These are phyloP conservation scores for Gloeopeniophorella convolvens DNA, from an alignment of 768 basidiomycete genomes.

Conservation along the genomic window DNA sequence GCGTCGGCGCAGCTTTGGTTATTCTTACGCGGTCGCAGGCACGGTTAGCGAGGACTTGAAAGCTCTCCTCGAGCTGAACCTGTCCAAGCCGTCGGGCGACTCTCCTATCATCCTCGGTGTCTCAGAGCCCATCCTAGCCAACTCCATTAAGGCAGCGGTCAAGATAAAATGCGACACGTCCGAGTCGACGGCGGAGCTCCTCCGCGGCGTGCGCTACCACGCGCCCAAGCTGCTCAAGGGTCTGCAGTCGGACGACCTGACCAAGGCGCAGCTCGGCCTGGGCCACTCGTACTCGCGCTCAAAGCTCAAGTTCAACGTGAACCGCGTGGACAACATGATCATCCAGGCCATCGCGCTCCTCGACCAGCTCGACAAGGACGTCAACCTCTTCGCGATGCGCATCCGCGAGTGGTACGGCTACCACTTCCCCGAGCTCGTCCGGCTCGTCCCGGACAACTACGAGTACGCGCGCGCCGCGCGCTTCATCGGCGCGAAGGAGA, in stretches of 20 bases:
- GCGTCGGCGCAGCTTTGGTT: too few relatives aligned
- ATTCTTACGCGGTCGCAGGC: constrained; percentile 39
- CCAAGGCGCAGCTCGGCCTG: constrained; percentile 90
- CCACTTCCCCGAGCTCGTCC: constrained; percentile 96
- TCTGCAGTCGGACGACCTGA: constrained; percentile 81
- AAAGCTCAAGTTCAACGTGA: constrained; percentile 97
- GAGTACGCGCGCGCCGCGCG: constrained; percentile 83
- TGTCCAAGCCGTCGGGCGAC: constrained; percentile 69
- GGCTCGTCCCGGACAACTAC: constrained; percentile 89
- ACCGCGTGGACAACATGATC: constrained; percentile 98
- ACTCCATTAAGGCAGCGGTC: constrained; percentile 67
- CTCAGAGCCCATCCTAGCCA: constrained; percentile 66
- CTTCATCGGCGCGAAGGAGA: constrained; percentile 87
- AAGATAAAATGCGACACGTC: constrained; percentile 75
- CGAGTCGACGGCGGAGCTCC: constrained; percentile 73
- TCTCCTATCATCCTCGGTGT: constrained; percentile 71
- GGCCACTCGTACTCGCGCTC: constrained; percentile 97
- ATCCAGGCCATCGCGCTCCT: constrained; percentile 98
- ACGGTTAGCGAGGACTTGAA: constrained; percentile 79
- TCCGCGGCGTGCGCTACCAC: constrained; percentile 90
- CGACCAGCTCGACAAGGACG: constrained; percentile 98
- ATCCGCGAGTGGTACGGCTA: constrained; percentile 99
- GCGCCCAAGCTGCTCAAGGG: constrained; percentile 86
- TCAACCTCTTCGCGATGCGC: constrained; percentile 98
- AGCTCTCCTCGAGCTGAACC: constrained; percentile 80